A percentile compares a stretch with the other conserved stretches of the same genome.
These are phyloP conservation scores for Stephania yunnanensis DNA, from an alignment of 164 flowering plant genomes.

Conservation along the genomic window DNA sequence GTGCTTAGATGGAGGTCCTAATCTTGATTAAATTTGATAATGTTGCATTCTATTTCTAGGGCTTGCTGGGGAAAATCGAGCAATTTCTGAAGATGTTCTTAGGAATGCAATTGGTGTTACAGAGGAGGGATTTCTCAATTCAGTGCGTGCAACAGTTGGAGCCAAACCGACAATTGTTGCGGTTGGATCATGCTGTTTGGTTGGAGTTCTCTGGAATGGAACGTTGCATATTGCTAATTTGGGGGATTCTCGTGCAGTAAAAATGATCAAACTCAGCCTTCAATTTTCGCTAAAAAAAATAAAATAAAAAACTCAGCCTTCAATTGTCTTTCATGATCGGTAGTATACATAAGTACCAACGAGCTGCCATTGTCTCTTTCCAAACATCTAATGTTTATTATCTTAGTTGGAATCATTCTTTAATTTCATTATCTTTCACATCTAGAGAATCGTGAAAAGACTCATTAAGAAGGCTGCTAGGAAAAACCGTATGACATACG, in stretches of 20 bases:
- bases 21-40: background rate
- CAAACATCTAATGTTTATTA: background rate
- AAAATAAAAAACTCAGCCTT: no score
- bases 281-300: no score
- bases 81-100: constrained; percentile 50
- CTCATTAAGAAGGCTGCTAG: constrained; percentile 22
- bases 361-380: constrained; percentile 15
- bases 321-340: no score
- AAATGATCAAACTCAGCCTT: no score
- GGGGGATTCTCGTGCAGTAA: constrained; percentile 74
- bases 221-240: constrained; percentile 58
- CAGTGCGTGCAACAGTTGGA: constrained; percentile 36
- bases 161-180: constrained; percentile 55
- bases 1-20: background rate
- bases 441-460: background rate
- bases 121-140: constrained; percentile 62
- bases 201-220: constrained; percentile 64
- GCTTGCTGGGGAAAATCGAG: constrained; percentile 45
- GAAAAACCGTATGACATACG: constrained; percentile 65
- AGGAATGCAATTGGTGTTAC: constrained; percentile 60
- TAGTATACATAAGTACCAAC: constrained; percentile 32
- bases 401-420: no score
- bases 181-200: constrained; percentile 74
- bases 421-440: no score
- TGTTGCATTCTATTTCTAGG: constrained; percentile 22